phyloP scores from a whole-genome alignment of 169 alveolate genomes.

The Nephromyces sp. region DNA sequence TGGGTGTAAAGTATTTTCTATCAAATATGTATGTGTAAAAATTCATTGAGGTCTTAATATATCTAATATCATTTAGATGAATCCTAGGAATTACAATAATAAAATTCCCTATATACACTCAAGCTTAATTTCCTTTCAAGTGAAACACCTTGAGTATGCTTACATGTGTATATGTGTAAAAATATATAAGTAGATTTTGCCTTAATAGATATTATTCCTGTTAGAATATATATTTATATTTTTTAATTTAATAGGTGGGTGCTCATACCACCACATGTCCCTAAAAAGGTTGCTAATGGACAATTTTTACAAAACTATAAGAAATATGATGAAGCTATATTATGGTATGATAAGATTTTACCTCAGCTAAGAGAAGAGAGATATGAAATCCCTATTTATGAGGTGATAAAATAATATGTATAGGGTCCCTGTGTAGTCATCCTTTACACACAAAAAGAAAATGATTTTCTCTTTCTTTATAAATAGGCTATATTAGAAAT shows the following conservation, averaged over 20 bases:
- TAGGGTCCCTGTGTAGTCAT: too few relatives aligned
- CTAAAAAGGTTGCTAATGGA: conserved; percentile 48
- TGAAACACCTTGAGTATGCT: not conserved
- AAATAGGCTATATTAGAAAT: too few relatives aligned
- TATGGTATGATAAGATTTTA: conserved; percentile 39
- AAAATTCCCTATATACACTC: too few relatives aligned
- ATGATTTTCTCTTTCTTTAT: too few relatives aligned
- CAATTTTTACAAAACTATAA: conserved; percentile 5
- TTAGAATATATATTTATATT: not conserved
- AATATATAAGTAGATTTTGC: not conserved
- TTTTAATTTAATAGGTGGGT: conserved; percentile 21
- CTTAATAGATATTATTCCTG: not conserved
- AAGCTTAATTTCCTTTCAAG: not conserved
- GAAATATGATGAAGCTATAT: conserved; percentile 65
- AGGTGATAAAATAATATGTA: too few relatives aligned
- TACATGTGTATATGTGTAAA: not conserved
- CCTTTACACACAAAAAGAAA: too few relatives aligned
- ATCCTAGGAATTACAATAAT: too few relatives aligned
- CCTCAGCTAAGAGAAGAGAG: conserved; percentile 47
- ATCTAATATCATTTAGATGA: too few relatives aligned
- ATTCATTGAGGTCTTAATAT: too few relatives aligned
- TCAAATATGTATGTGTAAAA: too few relatives aligned
- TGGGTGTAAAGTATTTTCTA: too few relatives aligned
- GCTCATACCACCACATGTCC: conserved; percentile 6
- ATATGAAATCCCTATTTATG: not conserved